Evolutionary conservation across 768 basidiomycete species (phyloP), one percentile per base, ranked within the genome.

Genomic region (Pulveroboletus ravenelii): DNA sequence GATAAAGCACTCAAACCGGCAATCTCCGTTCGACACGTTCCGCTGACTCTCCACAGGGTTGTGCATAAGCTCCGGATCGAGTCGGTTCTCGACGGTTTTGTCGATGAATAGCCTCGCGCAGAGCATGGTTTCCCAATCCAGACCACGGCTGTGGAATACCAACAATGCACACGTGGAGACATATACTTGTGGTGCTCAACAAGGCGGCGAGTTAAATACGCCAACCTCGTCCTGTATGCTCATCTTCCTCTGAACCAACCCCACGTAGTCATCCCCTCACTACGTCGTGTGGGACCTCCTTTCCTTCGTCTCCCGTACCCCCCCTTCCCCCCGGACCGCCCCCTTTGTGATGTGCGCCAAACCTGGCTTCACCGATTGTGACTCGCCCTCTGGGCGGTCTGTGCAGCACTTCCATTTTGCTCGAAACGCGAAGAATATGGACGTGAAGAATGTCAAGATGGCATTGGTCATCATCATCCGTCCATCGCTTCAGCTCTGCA

Each of bases 141-240:
- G 57, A 50, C 53, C 37, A 25, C 25, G 25, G 25, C 15, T 45
- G 59, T 50, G 62, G 51, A 62, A 37, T 9, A 46, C 45, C 49
- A 6, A 64, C 62, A 65, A 61, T 57, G 37, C 63, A 50, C 50
- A 37, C 51, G 35, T 57, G 53, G 15, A 39, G 37, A 50, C 50
- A 48, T 40, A 23, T 35, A 9, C 47, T 36, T 25, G 32, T 51
- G 46, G 42, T 50, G 25, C 32, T 41, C 37, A 23, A 42, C 48
- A 39, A 38, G 29, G 38, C 40, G 52, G 56, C 39, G 44, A 55
- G 61, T 64, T 64, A 65, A 65, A 63, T 65, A 65, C 54, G 34
- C 3, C 23, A 27, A 39, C 32, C 20, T 34, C 27, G 20, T 41
- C 52, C 54, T 36, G 40, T n/a, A n/a, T 50, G 30, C 35, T 17